Evolutionary conservation across 129 eudicot genomes (phyloP), one percentile per base, ranked within the genome.

Genomic region (Calendula officinalis): DNA sequence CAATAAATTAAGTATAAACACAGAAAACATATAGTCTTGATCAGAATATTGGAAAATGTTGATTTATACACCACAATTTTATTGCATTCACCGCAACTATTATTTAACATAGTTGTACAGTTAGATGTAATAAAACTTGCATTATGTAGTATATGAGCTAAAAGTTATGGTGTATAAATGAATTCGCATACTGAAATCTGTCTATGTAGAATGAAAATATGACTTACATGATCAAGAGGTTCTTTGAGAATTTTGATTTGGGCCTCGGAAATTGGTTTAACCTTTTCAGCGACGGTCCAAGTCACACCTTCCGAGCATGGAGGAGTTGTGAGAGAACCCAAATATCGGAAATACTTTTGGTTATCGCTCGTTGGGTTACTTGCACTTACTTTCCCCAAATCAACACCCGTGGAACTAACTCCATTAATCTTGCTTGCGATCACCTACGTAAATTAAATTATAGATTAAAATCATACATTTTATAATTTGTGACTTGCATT

Each of bases 321-420:
- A 3, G 88, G 88, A 68, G 63, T 58, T 8, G 88, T 82, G 44
- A 83, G 89, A 12, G 89, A 83, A 61, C 90, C 90, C 2, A 53
- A 51, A 33, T 84, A 84, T 77, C 86, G 73, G 76, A 64, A 80
- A 37, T 83, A 73, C 53, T 61, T 70, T 51, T 62, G 57, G 67
- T 73, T 64, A 3, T 68, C 78, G 45, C 71, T 77, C 27, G 68
- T 84, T 56, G 61, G 67, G 4, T 61, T 62, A 45, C 39, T 37
- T 39, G 90, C 86, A 69, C 59, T 67, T 9, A 84, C 15, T 5
- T 38, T 46, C 64, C 90, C 83, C 36, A 62, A 16, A 42, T 73
- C 73, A 1, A 53, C 6, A 2, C 37, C 55, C 3, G 44, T 40
- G 10, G 10, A 2, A 4, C 43, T 27, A 4, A 42, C 7, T 40